Percentiles rank a stretch among this genome's conserved stretches.
phyloP scores from a whole-genome alignment of 2,329 filamentous ascomycete species.

The Penicillium sp. region DNA sequence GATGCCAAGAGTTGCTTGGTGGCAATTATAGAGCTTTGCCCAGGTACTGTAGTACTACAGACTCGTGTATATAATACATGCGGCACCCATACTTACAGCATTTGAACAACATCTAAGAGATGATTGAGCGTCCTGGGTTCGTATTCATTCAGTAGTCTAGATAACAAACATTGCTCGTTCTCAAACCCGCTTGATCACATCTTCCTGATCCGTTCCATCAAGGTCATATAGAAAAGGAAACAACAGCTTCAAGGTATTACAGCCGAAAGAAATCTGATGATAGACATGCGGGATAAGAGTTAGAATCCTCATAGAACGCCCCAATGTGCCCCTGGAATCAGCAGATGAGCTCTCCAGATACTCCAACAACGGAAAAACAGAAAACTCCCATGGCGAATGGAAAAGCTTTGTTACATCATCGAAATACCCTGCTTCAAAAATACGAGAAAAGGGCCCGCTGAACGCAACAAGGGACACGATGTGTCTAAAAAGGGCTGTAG shows the following conservation, averaged over 20 bases:
- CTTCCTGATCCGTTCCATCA: conserved; percentile 19
- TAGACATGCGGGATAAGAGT: conserved; percentile 19
- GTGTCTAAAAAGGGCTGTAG: conserved; percentile 11
- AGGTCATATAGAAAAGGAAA: conserved; percentile 22
- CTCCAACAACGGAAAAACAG: conserved; percentile 22
- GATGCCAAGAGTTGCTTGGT: conserved; percentile 18
- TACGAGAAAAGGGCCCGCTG: conserved; percentile 15
- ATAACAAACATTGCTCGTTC: conserved; percentile 30
- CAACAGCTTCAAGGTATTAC: conserved; percentile 21
- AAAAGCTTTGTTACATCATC: conserved; percentile 10
- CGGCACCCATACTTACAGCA: background rate
- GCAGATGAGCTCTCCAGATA: conserved; percentile 15
- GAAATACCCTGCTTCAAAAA: conserved; percentile 14
- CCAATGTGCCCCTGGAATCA: conserved; percentile 18
- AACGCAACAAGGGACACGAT: conserved; percentile 4
- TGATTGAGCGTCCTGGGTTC: conserved; percentile 10
- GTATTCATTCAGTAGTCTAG: conserved; percentile 18
- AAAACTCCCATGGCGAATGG: conserved; percentile 6
- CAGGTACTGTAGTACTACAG: background rate
- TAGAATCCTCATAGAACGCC: conserved; percentile 20
- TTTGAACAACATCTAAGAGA: background rate
- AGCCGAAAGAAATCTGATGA: conserved; percentile 19
- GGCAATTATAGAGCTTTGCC: background rate
- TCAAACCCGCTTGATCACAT: conserved; percentile 35
- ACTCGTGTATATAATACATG: background rate